Base-by-base conservation (phyloP, 164 flowering plant genomes). In the Aristolochia contorta region DNA sequence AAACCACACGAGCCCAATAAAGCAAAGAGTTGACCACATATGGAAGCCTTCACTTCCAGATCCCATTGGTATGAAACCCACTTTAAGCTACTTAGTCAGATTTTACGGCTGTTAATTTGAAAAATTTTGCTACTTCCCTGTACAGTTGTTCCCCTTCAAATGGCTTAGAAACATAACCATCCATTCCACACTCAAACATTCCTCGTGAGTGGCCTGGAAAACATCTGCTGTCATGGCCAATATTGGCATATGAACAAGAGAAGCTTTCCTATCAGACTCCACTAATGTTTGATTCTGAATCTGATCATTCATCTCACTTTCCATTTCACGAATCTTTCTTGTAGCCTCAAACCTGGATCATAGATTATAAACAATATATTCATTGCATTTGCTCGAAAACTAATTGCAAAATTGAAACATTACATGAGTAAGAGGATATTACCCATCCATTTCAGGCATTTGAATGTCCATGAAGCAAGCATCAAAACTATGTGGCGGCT, bases 361-460 rank as follows among this genome's bases (percentile, higher is more conserved):
- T 41, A 27, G 19, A 46, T 58, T 19, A 45, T 5, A 23, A 56
- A 30, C 19, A 58, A 16, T 27, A 14, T 20, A 55, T 32, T 57
- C 47, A 16, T 10, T 37, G 9, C 43, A 37, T 10, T 37, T 37
- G 7, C 9, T 6, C 1, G 12, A 37, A 32, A 37, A 37, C 43
- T 4, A 37, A 37, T 37, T 37, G 1, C 43, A 37, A 37, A 37
- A 10, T 37, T 37, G 10, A 10, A 37, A 37, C 9, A 37, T 1
- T 37, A 37, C 43, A 37, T 37, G 43, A 8, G 12, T 10, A 37
- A 37, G 56, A 18, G 4, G 20, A 51, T 20, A 53, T 83, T 81
- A 93, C 97, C 99, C 99, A 64, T 94, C 99, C 90, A 94, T 86
- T 75, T 80, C 89, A 13, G 99, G 99, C 99, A 94, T 94, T 62